A percentile compares a stretch with the other conserved stretches of the same genome.
These are phyloP conservation scores for Trichoderma breve DNA, from an alignment of 2,329 filamentous ascomycete genomes.

Conservation along the genomic window DNA sequence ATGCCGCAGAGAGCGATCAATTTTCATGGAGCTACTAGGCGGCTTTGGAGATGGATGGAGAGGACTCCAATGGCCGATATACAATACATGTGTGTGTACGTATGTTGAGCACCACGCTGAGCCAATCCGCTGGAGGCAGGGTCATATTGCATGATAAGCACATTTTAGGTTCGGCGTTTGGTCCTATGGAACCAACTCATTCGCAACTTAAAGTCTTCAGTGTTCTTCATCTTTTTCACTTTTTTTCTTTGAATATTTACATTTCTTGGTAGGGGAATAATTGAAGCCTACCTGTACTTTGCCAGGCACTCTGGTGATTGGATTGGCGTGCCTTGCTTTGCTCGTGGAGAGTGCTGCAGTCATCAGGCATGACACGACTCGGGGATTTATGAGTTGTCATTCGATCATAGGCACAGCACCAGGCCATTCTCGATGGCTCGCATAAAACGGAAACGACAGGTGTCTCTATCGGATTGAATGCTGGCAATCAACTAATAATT, in stretches of 20 bases:
- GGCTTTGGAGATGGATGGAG: neutral
- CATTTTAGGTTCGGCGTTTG: neutral
- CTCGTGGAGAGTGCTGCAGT: neutral
- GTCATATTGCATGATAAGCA: conserved; percentile 6
- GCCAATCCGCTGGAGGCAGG: conserved; percentile 3
- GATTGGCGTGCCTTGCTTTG: conserved; percentile 16
- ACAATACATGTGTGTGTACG: neutral
- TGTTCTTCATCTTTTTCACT: neutral
- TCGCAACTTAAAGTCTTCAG: neutral
- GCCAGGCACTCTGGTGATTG: neutral
- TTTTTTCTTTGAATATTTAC: neutral
- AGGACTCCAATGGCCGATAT: neutral
- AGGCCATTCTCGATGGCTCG: neutral
- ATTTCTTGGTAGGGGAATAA: too few species aligned
- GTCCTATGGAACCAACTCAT: neutral
- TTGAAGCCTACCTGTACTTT: neutral
- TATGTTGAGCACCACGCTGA: neutral
- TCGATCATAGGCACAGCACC: neutral
- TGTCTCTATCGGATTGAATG: neutral
- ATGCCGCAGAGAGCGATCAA: neutral
- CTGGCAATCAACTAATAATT: neutral
- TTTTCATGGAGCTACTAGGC: neutral
- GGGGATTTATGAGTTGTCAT: conserved; percentile 2
- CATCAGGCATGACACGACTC: conserved; percentile 9
- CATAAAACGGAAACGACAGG: conserved; percentile 2